Evolutionary conservation across 768 basidiomycete genomes (phyloP).

Genomic region (Roridomyces roridus): DNA sequence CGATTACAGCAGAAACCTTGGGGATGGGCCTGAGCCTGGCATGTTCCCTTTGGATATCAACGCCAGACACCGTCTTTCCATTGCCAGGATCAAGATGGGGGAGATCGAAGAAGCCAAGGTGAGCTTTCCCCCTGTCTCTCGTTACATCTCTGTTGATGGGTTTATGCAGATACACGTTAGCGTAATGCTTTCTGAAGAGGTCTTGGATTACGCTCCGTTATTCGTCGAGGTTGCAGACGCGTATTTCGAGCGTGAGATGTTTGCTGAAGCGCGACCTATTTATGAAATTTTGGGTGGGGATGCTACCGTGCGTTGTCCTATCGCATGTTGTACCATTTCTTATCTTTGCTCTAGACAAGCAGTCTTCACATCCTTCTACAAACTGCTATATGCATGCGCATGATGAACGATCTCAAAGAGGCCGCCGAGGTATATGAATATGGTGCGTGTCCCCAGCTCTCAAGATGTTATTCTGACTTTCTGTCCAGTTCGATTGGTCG

Average conservation of each 20-base stretch:
- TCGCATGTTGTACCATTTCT: not conserved
- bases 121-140: conserved; percentile 18
- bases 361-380: conserved; percentile 75
- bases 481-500: conserved; percentile 67
- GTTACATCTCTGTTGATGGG: not conserved
- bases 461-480: not conserved
- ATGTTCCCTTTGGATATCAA: conserved; percentile 76
- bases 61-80: conserved; percentile 81
- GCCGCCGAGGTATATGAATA: conserved; percentile 87
- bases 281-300: conserved; percentile 82
- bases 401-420: conserved; percentile 75
- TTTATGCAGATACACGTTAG: conserved; percentile 9
- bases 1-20: conserved; percentile 34
- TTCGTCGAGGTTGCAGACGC: conserved; percentile 88
- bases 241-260: conserved; percentile 78
- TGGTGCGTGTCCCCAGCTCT: conserved; percentile 50
- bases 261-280: conserved; percentile 79
- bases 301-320: conserved; percentile 58
- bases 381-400: conserved; percentile 82
- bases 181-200: conserved; percentile 77
- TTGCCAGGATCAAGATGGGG: conserved; percentile 83
- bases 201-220: conserved; percentile 76
- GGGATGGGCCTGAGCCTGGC: conserved; percentile 60
- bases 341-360: conserved; percentile 60
- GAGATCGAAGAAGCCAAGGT: conserved; percentile 86